Percentiles rank a stretch among this genome's conserved stretches.
Conservation (phyloP, 2,329 filamentous ascomycete genomes). For the Stagonosporopsis vannaccii region DNA sequence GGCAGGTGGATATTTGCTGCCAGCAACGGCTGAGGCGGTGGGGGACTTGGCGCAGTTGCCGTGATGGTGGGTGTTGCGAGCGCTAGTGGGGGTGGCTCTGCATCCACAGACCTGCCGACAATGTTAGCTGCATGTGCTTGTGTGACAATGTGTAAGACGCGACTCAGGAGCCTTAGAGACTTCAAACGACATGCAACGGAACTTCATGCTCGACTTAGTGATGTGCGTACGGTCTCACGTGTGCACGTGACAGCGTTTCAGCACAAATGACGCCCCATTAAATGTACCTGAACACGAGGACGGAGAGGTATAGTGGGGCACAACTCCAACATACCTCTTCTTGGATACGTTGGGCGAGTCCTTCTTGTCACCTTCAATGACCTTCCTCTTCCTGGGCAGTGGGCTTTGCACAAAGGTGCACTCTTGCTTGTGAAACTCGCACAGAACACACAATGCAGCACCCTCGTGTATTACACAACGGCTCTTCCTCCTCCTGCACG, state of each 20-base stretch:
- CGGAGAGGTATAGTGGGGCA: slow-evolving; percentile 17
- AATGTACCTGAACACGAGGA: slow-evolving; percentile 16
- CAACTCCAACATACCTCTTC: slow-evolving; percentile 68
- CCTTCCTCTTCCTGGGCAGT: slow-evolving; percentile 79
- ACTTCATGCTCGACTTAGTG: neutral
- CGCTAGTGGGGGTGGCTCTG: slow-evolving; percentile 50
- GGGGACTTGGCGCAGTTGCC: slow-evolving; percentile 49
- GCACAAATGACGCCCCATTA: slow-evolving; percentile 17
- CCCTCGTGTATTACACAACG: slow-evolving; percentile 83
- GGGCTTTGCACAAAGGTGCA: slow-evolving; percentile 82
- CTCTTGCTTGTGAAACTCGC: slow-evolving; percentile 78
- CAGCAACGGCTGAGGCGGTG: slow-evolving; percentile 41
- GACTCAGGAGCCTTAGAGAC: neutral
- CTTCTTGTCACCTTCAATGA: slow-evolving; percentile 68
- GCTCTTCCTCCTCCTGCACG: slow-evolving; percentile 75
- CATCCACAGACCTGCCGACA: slow-evolving; percentile 47
- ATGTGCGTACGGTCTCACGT: slow-evolving; percentile 19
- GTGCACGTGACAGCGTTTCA: slow-evolving; percentile 30
- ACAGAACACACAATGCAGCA: slow-evolving; percentile 74
- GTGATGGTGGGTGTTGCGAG: slow-evolving; percentile 51
- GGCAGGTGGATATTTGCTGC: slow-evolving; percentile 40
- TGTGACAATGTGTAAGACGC: slow-evolving; percentile 8
- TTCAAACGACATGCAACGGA: neutral
- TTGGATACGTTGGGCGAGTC: slow-evolving; percentile 65
- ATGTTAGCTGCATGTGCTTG: slow-evolving; percentile 33